Evolutionary conservation across 495 filamentous ascomycete genomes (phyloP).

Genomic region (Parmelia sp.): DNA sequence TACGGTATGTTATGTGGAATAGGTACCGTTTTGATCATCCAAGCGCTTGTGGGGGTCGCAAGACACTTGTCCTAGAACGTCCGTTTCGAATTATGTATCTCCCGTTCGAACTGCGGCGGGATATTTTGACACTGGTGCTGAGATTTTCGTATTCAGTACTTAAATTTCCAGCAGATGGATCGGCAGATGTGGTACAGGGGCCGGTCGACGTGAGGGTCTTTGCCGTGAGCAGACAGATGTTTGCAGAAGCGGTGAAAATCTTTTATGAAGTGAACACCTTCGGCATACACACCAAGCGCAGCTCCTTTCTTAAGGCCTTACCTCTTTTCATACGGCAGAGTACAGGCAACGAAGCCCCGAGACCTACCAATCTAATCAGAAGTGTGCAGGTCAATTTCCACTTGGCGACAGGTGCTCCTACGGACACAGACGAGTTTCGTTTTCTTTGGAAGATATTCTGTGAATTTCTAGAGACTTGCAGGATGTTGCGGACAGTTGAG

Average conservation of each 20-base stretch:
- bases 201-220: slow-evolving; percentile 17
- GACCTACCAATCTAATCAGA: not conserved
- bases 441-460: not conserved
- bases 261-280: slow-evolving; percentile 15
- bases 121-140: not conserved
- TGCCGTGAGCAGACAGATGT: slow-evolving; percentile 5
- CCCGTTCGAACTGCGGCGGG: slow-evolving; percentile 5
- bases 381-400: not conserved
- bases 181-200: not conserved
- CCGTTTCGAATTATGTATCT: slow-evolving; percentile 17
- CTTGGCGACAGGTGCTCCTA: not conserved
- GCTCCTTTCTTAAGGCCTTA: not conserved
- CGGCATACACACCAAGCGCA: not conserved
- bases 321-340: slow-evolving; percentile 4
- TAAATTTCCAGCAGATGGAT: slow-evolving; percentile 3
- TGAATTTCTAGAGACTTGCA: not conserved
- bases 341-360: not conserved
- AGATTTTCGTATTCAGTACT: not conserved
- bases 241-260: not conserved
- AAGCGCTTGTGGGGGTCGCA: slow-evolving; percentile 7
- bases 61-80: not conserved
- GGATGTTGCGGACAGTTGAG: not conserved
- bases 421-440: not conserved
- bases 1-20: slow-evolving; percentile 5
- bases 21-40: slow-evolving; percentile 15